phyloP scores from a whole-genome alignment of 257 asterid genomes.

The Rauvolfia tetraphylla region DNA sequence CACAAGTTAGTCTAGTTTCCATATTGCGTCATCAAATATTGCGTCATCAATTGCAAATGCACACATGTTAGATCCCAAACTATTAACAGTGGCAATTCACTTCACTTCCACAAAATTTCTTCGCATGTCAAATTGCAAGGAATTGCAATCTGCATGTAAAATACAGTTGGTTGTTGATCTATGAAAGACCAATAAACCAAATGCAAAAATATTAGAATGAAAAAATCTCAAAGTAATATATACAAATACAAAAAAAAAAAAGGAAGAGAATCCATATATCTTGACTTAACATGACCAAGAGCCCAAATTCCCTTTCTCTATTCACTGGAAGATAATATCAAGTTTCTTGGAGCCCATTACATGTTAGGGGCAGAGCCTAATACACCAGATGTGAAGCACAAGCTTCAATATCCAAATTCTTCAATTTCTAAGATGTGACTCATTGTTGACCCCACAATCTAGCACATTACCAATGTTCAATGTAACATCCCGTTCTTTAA shows the following conservation, averaged over 20 bases:
- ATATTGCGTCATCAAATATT: too few species aligned
- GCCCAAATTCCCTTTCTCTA: conserved; percentile 22
- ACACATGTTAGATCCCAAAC: neutral
- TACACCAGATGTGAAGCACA: conserved; percentile 50
- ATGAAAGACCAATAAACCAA: conserved; percentile 14
- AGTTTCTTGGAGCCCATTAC: conserved; percentile 18
- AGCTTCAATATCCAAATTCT: conserved; percentile 29
- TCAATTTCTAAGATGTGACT: conserved; percentile 28
- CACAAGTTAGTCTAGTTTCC: too few species aligned
- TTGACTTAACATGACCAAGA: conserved; percentile 16
- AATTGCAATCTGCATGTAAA: conserved; percentile 14
- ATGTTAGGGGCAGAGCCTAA: conserved; percentile 30
- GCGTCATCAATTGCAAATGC: too few species aligned
- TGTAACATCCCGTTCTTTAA: too few species aligned
- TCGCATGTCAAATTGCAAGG: neutral
- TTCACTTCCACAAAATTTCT: neutral
- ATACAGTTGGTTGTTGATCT: conserved; percentile 1
- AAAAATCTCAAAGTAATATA: conserved; percentile 24
- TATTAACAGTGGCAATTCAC: neutral
- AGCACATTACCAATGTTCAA: conserved; percentile 86
- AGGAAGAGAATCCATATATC: conserved; percentile 12
- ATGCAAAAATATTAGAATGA: conserved; percentile 11
- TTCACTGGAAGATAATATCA: conserved; percentile 12
- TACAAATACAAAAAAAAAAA: conserved; percentile 25
- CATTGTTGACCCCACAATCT: conserved; percentile 30